These are phyloP conservation scores for Coniochaeta hoffmannii DNA, from an alignment of 2,329 filamentous ascomycete species.

Conservation along the genomic window DNA sequence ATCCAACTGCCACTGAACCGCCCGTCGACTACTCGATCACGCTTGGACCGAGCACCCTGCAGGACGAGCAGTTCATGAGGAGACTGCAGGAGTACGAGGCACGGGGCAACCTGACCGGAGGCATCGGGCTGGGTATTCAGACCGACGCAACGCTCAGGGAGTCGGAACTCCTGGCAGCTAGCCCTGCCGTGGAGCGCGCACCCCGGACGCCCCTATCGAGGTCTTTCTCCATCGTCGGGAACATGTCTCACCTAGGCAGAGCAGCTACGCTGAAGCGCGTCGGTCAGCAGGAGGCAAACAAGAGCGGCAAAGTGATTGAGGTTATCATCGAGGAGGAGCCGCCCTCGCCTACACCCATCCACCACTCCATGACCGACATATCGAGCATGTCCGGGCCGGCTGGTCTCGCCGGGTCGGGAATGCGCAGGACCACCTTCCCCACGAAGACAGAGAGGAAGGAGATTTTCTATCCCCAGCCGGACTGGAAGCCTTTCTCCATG, in stretches of 20 bases:
- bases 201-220: slow-evolving; percentile 14
- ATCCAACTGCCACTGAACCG: slow-evolving; percentile 18
- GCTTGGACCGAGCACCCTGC: slow-evolving; percentile 34
- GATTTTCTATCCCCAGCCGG: slow-evolving; percentile 53
- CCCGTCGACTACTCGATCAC: slow-evolving; percentile 39
- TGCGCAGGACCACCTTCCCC: slow-evolving; percentile 30
- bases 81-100: slow-evolving; percentile 45
- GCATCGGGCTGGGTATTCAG: slow-evolving; percentile 46
- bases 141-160: slow-evolving; percentile 39
- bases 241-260: slow-evolving; percentile 14
- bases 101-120: slow-evolving; percentile 48
- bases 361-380: slow-evolving; percentile 36
- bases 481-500: slow-evolving; percentile 63
- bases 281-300: slow-evolving; percentile 52
- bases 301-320: slow-evolving; percentile 51
- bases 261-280: slow-evolving; percentile 37
- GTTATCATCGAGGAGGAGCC: slow-evolving; percentile 41
- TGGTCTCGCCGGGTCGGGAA: slow-evolving; percentile 16
- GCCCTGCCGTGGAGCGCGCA: slow-evolving; percentile 23
- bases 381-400: slow-evolving; percentile 41
- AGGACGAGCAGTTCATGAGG: slow-evolving; percentile 37
- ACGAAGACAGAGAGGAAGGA: slow-evolving; percentile 32
- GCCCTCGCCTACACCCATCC: neutral
- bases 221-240: slow-evolving; percentile 28
- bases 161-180: slow-evolving; percentile 38